Evolutionary conservation across 2,329 filamentous ascomycete species (phyloP).

Genomic region (Cytospora chrysosperma): DNA sequence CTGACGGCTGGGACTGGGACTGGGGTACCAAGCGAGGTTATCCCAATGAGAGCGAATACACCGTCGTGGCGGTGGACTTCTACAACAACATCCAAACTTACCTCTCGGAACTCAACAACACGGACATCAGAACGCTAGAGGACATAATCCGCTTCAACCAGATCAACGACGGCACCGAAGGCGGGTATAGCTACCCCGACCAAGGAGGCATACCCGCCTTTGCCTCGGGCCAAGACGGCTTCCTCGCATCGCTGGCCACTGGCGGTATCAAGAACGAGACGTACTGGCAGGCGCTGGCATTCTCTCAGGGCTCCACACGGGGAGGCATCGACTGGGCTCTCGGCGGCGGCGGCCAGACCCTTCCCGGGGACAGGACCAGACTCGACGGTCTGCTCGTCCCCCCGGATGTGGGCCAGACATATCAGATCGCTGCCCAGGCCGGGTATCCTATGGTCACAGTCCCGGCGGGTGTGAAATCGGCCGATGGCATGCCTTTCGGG

Average conservation of each 20-base stretch:
- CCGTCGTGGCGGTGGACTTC: conserved; percentile 69
- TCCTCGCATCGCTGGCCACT: conserved; percentile 61
- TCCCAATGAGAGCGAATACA: conserved; percentile 73
- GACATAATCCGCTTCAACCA: conserved; percentile 67
- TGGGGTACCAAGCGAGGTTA: conserved; percentile 61
- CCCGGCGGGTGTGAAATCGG: conserved; percentile 56
- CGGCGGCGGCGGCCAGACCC: conserved; percentile 35
- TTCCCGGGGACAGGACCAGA: conserved; percentile 27
- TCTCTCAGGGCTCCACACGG: conserved; percentile 58
- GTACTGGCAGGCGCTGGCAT: conserved; percentile 66
- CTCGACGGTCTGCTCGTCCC: conserved; percentile 68
- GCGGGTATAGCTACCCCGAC: conserved; percentile 56
- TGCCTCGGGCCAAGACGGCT: conserved; percentile 68
- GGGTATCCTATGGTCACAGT: conserved; percentile 73
- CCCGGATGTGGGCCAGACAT: conserved; percentile 64
- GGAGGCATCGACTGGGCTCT: conserved; percentile 71
- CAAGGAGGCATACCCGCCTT: conserved; percentile 57
- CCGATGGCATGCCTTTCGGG: conserved; percentile 61
- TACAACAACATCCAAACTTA: conserved; percentile 63
- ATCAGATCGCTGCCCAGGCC: conserved; percentile 71
- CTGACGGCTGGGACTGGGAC: conserved; percentile 73
- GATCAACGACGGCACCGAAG: conserved; percentile 64
- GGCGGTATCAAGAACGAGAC: conserved; percentile 62
- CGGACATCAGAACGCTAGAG: conserved; percentile 56
- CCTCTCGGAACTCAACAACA: conserved; percentile 62